These are phyloP conservation scores for Parachaetomium inaequale DNA, from an alignment of 495 filamentous ascomycete species.

Conservation along the genomic window DNA sequence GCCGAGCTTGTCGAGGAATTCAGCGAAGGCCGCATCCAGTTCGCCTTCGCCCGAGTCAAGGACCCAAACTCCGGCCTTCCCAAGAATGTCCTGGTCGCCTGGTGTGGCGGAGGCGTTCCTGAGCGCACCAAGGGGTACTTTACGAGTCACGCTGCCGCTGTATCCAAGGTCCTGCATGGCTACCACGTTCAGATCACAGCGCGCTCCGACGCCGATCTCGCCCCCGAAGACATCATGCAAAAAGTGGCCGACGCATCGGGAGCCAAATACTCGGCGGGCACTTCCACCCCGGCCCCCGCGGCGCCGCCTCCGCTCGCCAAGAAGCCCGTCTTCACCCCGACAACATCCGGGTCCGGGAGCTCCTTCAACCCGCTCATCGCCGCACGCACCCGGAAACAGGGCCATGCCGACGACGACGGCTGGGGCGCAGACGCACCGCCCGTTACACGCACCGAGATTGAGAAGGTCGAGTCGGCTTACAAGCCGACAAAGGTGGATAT, in stretches of 20 bases:
- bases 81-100: slow-evolving; percentile 90
- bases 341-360: slow-evolving; percentile 59
- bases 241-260: slow-evolving; percentile 97
- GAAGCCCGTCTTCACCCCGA: slow-evolving; percentile 88
- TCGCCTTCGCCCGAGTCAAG: slow-evolving; percentile 93
- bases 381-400: slow-evolving; percentile 46
- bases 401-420: slow-evolving; percentile 63
- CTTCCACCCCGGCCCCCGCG: slow-evolving; percentile 47
- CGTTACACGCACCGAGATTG: slow-evolving; percentile 78
- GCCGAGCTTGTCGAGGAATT: slow-evolving; percentile 96
- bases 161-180: slow-evolving; percentile 88
- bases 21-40: slow-evolving; percentile 93
- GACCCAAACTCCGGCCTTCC: slow-evolving; percentile 88
- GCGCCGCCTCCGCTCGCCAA: slow-evolving; percentile 66
- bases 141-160: slow-evolving; percentile 83
- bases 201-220: slow-evolving; percentile 81
- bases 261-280: slow-evolving; percentile 77
- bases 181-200: slow-evolving; percentile 98
- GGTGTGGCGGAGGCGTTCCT: slow-evolving; percentile 98
- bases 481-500: slow-evolving; percentile 93
- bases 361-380: slow-evolving; percentile 62
- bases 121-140: slow-evolving; percentile 98
- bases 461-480: slow-evolving; percentile 91
- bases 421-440: slow-evolving; percentile 96
- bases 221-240: slow-evolving; percentile 80